These are phyloP conservation scores for Thecaphora frezii DNA, from an alignment of 1,284 basidiomycete species.

Conservation along the genomic window DNA sequence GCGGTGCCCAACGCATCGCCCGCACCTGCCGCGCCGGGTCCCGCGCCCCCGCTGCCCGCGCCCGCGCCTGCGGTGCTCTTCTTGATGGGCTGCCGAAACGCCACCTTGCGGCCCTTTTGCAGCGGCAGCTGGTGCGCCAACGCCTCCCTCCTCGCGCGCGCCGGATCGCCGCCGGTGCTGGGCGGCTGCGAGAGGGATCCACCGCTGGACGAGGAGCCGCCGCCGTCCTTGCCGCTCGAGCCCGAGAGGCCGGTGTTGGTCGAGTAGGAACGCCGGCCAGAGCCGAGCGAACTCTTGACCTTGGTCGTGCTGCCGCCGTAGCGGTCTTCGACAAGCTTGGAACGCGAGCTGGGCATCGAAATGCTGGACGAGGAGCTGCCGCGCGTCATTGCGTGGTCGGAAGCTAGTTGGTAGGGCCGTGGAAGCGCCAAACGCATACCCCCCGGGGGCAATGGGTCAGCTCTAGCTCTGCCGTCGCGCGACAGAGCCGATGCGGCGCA, in stretches of 20 bases:
- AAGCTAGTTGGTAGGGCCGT: no score
- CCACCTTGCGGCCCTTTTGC: slow-evolving; percentile 35
- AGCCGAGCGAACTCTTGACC: slow-evolving; percentile 13
- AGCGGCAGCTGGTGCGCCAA: slow-evolving; percentile 34
- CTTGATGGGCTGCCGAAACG: slow-evolving; percentile 37
- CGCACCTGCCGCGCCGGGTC: not conserved
- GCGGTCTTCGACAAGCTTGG: not conserved
- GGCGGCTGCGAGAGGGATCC: not conserved
- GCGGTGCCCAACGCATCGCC: not conserved
- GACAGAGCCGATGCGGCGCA: no score
- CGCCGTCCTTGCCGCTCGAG: not conserved
- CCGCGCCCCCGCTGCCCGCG: not conserved
- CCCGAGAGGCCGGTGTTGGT: not conserved
- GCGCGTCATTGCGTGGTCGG: slow-evolving; percentile 1
- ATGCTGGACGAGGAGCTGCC: slow-evolving; percentile 1
- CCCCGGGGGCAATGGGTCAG: no score
- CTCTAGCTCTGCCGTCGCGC: no score
- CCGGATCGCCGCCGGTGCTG: slow-evolving; percentile 14
- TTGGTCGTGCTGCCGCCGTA: slow-evolving; percentile 7
- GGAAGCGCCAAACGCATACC: no score
- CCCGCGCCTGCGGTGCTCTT: slow-evolving; percentile 2
- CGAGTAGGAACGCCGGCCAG: not conserved
- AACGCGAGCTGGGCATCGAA: not conserved
- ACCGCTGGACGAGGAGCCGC: not conserved
- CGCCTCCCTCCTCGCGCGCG: slow-evolving; percentile 22